Conservation (phyloP, 805 yeast genomes). For the Kuraishia capsulata region DNA sequence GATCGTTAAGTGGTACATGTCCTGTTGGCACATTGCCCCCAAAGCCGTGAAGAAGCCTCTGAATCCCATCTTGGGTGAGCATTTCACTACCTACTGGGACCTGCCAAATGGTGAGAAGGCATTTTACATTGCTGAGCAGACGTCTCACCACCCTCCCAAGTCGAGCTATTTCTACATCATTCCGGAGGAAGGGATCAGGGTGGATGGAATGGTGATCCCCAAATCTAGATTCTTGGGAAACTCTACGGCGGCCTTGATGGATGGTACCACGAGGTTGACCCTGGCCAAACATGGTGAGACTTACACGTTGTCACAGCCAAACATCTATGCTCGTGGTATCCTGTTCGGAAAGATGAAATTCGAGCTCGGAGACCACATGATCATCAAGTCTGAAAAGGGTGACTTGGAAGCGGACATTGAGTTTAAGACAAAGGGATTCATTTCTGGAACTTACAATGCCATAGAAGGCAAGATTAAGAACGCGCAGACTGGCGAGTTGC, state of each 20-base stretch:
- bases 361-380: conserved; percentile 89
- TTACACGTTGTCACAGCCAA: conserved; percentile 88
- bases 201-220: conserved; percentile 85
- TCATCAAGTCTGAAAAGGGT: conserved; percentile 52
- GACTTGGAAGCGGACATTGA: conserved; percentile 74
- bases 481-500: conserved; percentile 36
- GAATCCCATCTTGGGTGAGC: conserved; percentile 90
- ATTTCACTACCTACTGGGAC: conserved; percentile 90
- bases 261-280: conserved; percentile 69
- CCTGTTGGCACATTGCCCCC: conserved; percentile 98
- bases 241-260: conserved; percentile 96
- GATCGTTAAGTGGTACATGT: conserved; percentile 81
- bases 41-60: conserved; percentile 97
- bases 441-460: conserved; percentile 85
- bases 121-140: conserved; percentile 85
- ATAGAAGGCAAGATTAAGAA: conserved; percentile 67
- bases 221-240: conserved; percentile 86
- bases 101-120: conserved; percentile 60
- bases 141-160: conserved; percentile 98
- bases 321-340: conserved; percentile 90
- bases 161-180: conserved; percentile 84
- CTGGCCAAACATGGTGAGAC: conserved; percentile 60
- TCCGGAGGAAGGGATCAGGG: conserved; percentile 73
- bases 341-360: conserved; percentile 82
- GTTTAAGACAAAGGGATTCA: conserved; percentile 91